Evolutionary conservation across 2,329 filamentous ascomycete species (phyloP), one percentile per base, ranked within the genome.

Genomic region (Mollisiaceae sp.): DNA sequence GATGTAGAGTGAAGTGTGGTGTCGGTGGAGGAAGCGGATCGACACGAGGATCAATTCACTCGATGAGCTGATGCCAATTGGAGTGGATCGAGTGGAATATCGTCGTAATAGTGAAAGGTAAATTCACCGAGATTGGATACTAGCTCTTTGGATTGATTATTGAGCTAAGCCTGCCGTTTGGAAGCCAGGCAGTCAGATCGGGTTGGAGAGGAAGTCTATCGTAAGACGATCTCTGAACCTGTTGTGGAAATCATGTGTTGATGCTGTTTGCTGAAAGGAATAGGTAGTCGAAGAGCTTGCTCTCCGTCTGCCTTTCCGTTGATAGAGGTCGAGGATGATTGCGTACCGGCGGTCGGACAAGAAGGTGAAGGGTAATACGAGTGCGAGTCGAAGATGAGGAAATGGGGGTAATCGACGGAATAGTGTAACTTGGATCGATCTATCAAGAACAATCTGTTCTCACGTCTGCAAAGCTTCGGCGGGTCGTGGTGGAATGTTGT

Each of bases 261-360:
- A 65, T 69, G 65, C 62, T 70, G 74, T 69, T 73, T 73, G 74
- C 72, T 80, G 76, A 72, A 75, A 74, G 72, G 77, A 79, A 79
- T 75, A 79, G 77, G 78, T 75, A 76, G 77, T 78, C 73, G 77
- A 81, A 82, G 79, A 81, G 79, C 78, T 82, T 77, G 83, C 81
- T 83, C 81, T 79, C 80, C 71, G 72, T 73, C 74, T 73, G 69
- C 71, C 73, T 69, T 69, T 74, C 72, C 74, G 65, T 63, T n/a
- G 41, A 24, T 41, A 18, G 39, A 59, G 60, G 38, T 43, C 35
- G 64, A 63, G 54, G 58, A 59, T 20, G 54, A 65, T 54, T 54
- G 50, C 50, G 50, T 14, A 54, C 45, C 24, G 41, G 43, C 24
- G 41, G 43, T 64, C 56, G 56, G 35, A 58, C 38, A 22, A 54